Evolutionary conservation across 1,139 yeast genomes (phyloP).

Genomic region (Kluyveromyces sp.): DNA sequence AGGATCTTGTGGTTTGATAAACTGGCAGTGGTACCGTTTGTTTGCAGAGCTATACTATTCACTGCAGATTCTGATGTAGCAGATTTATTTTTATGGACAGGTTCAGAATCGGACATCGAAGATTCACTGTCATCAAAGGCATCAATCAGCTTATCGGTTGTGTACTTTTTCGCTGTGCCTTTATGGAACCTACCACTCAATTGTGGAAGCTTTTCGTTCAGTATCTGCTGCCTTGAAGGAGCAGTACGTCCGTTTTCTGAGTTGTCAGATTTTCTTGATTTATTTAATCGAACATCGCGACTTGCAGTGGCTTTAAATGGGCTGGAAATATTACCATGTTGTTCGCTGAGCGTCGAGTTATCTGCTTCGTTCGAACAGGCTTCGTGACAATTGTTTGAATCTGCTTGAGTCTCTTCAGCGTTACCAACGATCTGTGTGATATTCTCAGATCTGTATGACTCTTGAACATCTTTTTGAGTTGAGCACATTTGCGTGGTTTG

Average conservation of each 20-base stretch:
- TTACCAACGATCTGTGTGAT: constrained; percentile 14
- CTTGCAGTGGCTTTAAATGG: too few relatives aligned
- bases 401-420: background rate
- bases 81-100: background rate
- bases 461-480: background rate
- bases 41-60: background rate
- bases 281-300: too few relatives aligned
- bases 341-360: background rate
- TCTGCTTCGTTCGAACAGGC: background rate
- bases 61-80: background rate
- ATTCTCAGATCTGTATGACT: constrained; percentile 15
- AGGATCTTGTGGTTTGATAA: background rate
- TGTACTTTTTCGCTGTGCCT: constrained; percentile 9
- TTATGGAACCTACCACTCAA: background rate
- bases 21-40: background rate
- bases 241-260: too few relatives aligned
- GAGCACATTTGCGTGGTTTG: background rate
- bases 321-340: too few relatives aligned
- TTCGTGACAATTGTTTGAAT: too few relatives aligned
- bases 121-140: constrained; percentile 17
- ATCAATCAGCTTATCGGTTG: constrained; percentile 18
- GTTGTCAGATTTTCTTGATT: too few relatives aligned
- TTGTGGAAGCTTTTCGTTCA: background rate
- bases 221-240: too few relatives aligned
- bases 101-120: background rate